Base-by-base conservation (phyloP, 129 eudicot species). In the Artemisia argyi region DNA sequence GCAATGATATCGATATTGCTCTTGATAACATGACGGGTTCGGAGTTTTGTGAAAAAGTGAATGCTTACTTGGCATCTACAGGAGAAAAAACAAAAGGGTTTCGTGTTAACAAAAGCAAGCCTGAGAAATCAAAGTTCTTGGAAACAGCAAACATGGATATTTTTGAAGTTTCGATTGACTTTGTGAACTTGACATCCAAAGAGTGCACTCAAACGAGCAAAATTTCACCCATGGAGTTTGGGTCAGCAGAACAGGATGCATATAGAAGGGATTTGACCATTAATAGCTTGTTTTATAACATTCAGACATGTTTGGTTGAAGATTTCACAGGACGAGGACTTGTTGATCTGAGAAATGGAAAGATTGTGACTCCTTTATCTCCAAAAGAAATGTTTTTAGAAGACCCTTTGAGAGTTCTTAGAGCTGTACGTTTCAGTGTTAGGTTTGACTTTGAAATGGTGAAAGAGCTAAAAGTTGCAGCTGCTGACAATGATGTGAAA, bases 101-200 rank as follows among this genome's bases (percentile, higher is more conserved):
- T 74, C 85, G 86, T 62, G 93, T 91, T 63, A 88, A 82, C 61
- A 91, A 86, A 61, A 91, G 97, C 87, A 91, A 91, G 74, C 97
- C 97, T 47, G 97, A 91, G 35, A 96, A 91, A 71, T 91, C 97
- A 5, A 91, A 91, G 76, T 96, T 88, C 85, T 81, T 91, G 92
- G 97, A 91, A 86, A 91, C 97, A 14, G 97, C 96, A 61, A 80
- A 81, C 78, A 91, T 91, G 97, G 84, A 87, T 50, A 81, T 91
- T 11, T 86, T 78, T 74, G 89, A 88, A 61, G 68, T 82, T 39
- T 91, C 87, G 97, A 82, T 91, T 69, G 97, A 91, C 73, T 86
- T 91, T 65, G 93, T 88, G 51, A 91, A 91, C 81, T 81, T 91
- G 72, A 76, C 93, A 68, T 32, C 93, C 19, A 93, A 91, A n/a